Base-by-base conservation (phyloP, 345 rosid species). In the Linum lewisii region DNA sequence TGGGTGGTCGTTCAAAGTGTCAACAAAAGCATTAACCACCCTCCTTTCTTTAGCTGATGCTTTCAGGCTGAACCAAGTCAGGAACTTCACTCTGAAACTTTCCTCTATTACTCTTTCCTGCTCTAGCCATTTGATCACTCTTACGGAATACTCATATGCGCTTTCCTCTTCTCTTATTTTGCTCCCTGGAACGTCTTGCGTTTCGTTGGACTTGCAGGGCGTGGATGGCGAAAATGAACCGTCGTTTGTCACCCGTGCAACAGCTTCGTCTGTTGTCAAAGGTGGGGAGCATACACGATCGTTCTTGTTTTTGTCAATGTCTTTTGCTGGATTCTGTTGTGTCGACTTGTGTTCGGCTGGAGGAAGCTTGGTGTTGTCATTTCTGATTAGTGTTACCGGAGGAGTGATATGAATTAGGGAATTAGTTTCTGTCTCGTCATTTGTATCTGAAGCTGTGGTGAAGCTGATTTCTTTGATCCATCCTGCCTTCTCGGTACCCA, bases 31-130 rank as follows among this genome's bases (percentile, higher is more conserved):
- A 21, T 74, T 79, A 23, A 81, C 89, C 56, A 81, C 84, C 65
- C 70, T 81, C 62, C 79, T 75, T 57, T 82, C 81, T 32, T 79
- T 79, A 65, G 52, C 20, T 10, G 78, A 79, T 11, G 82, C 87
- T 72, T 82, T 82, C 66, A 75, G 72, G 67, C 85, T 78, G 72
- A 83, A 83, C 89, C 84, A 81, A 54, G 83, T 78, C 18, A 81
- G 79, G 55, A 81, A 83, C 67, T 78, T 81, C 13, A 79, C 84
- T 63, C 84, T 73, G 58, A 83, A 81, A 54, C 75, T 70, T 64
- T 69, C 76, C 8, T 66, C 60, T 38, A 83, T 71, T 49, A 77
- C 72, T 57, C 84, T 82, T 66, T 69, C 59, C 7, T 50, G 73
- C 73, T 82, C 84, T 67, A 81, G 63, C 85, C 78, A 77, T 60